Evolutionary conservation across 2,329 filamentous ascomycete species (phyloP), one percentile per base, ranked within the genome.

Genomic region (Didymella segeticola): DNA sequence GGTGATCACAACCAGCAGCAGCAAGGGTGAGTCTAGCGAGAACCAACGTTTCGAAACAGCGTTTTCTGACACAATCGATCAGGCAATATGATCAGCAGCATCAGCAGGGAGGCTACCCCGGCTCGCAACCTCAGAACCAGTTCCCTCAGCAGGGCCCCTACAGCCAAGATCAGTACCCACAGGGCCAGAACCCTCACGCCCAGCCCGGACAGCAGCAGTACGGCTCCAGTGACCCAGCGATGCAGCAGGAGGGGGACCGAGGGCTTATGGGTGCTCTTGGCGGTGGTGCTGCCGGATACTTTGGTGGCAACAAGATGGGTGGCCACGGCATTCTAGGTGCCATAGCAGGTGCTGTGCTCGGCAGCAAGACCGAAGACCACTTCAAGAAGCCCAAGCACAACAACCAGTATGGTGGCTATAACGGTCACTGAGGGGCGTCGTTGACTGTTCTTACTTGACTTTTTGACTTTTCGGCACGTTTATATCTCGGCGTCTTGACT

Each of bases 241-340:
- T 72, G 49, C 79, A 79, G 30, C 77, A 75, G 41, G 81, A 83
- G 42, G 82, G 79, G 42, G 84, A 86, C 56, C 80, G 84, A 50
- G 84, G 83, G 30, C 73, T 86, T 5, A 79, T 82, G 63, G 82
- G 84, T 39, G 80, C 83, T 3, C 69, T 86, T 4, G 81, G 80
- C 12, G 85, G 85, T 36, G 83, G 81, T 36, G 77, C 82, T 3
- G 82, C 83, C 4, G 85, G 84, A 1, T 81, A 80, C 58, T 80
- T 82, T 57, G 74, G 83, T 5, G 84, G 84, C 15, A 76, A 79
- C 63, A 83, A 84, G 68, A 77, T 82, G 60, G 80, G 77, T 19
- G 76, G 77, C n/a, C 75, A 82, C n/a, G 82, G 82, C 3, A 71
- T 87, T 25, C 68, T 87, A 9, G 84, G 84, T 10, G 80, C 83